Conservation (phyloP, 441 rosid species). For the Gossypium davidsonii region DNA sequence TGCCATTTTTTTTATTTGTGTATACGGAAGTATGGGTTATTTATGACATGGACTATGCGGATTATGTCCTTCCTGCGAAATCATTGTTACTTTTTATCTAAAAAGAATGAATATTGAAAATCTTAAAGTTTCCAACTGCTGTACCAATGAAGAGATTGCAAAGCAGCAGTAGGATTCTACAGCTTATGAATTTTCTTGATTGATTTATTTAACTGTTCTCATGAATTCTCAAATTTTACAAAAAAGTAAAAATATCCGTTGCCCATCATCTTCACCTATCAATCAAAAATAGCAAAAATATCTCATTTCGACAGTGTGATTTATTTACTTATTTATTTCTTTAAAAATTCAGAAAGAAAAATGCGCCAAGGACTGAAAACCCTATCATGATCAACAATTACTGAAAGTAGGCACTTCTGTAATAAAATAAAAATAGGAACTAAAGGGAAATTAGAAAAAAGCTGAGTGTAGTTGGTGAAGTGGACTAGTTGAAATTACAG, state of each 20-base stretch:
- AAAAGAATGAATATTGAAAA: background rate
- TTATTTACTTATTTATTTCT: background rate
- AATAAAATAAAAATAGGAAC: background rate
- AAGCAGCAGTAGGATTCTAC: background rate
- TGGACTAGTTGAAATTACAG: constrained; percentile 3
- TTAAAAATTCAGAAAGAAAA: background rate
- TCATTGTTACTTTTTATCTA: background rate
- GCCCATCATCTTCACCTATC: background rate
- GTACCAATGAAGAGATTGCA: background rate
- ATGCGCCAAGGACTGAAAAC: background rate
- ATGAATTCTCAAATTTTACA: background rate
- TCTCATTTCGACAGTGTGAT: no score
- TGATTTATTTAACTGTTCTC: background rate
- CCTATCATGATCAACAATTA: background rate
- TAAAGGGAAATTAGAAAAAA: background rate
- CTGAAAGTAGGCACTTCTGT: constrained; percentile 3
- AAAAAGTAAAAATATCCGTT: background rate
- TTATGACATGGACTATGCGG: background rate
- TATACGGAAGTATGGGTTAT: background rate
- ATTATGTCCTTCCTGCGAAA: background rate
- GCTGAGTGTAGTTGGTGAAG: background rate
- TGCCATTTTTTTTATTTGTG: no score
- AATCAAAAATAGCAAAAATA: background rate
- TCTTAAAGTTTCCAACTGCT: background rate
- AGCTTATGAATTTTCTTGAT: constrained; percentile 1